Percentiles rank a stretch among this genome's conserved stretches.
These are phyloP conservation scores for grape (Vitis vinifera) DNA, from an alignment of 164 flowering plant genomes.

Conservation along the genomic window DNA sequence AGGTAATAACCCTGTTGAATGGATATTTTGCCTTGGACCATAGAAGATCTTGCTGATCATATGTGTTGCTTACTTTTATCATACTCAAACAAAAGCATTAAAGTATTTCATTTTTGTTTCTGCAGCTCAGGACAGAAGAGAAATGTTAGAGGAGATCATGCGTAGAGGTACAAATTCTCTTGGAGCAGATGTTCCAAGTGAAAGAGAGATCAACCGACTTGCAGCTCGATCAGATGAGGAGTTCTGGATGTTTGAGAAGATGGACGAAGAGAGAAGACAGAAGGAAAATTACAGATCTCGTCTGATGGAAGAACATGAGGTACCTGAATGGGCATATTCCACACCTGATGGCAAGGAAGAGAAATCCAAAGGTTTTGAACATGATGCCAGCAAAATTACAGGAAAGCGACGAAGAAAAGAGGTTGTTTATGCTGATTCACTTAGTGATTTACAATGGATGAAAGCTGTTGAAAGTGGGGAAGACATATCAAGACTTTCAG, in stretches of 20 bases:
- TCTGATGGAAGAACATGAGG: constrained; percentile 95
- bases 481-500: constrained; percentile 39
- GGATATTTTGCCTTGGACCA: too few species aligned
- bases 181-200: constrained; percentile 95
- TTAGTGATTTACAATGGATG: constrained; percentile 81
- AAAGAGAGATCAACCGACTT: constrained; percentile 94
- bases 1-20: not conserved
- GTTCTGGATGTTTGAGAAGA: constrained; percentile 88
- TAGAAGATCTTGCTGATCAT: too few species aligned
- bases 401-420: constrained; percentile 86
- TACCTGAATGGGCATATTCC: constrained; percentile 91
- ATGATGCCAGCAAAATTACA: constrained; percentile 28
- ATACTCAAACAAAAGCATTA: not conserved
- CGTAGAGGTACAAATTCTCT: constrained; percentile 87
- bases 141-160: constrained; percentile 91
- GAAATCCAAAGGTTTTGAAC: constrained; percentile 38
- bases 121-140: constrained; percentile 92
- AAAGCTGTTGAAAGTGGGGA: constrained; percentile 87
- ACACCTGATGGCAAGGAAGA: constrained; percentile 34
- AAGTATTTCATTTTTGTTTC: constrained; percentile 4
- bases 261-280: constrained; percentile 92
- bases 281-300: constrained; percentile 84
- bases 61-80: too few species aligned
- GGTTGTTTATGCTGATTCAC: constrained; percentile 67
- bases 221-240: constrained; percentile 95